Evolutionary conservation across 1,284 basidiomycete genomes (phyloP).

Genomic region (Athelia sp.): DNA sequence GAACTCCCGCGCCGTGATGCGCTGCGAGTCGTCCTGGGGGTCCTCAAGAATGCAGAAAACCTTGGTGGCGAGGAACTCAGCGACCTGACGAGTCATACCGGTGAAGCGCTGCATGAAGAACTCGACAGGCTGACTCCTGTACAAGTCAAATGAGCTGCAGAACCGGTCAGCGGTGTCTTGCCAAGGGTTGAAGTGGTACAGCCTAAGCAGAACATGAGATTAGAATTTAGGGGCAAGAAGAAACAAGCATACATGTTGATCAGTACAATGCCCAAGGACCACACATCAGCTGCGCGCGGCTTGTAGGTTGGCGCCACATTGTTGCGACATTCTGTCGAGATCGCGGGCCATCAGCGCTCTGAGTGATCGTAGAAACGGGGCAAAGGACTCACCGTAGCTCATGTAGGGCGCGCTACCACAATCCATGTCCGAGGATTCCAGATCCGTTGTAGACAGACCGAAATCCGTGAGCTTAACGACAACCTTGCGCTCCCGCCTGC

Average conservation of each 20-base stretch:
- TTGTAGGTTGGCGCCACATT: constrained; percentile 91
- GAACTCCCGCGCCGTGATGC: constrained; percentile 80
- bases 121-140: constrained; percentile 71
- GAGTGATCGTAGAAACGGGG: constrained; percentile 8
- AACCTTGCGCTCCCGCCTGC: constrained; percentile 67
- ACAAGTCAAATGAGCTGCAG: constrained; percentile 82
- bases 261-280: constrained; percentile 97
- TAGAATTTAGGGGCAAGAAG: constrained; percentile 6
- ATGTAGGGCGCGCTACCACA: constrained; percentile 99
- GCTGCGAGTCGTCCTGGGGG: constrained; percentile 46
- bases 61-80: constrained; percentile 78
- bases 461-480: constrained; percentile 96
- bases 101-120: constrained; percentile 91
- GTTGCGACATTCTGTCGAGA: constrained; percentile 85
- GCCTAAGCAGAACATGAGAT: constrained; percentile 52
- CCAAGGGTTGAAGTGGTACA: constrained; percentile 99
- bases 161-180: constrained; percentile 81
- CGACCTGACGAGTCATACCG: constrained; percentile 86
- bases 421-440: constrained; percentile 92
- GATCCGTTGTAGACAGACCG: constrained; percentile 88
- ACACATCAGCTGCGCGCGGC: constrained; percentile 94
- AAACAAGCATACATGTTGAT: constrained; percentile 77
- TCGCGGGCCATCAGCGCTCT: constrained; percentile 10
- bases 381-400: constrained; percentile 76
- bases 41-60: constrained; percentile 84